Conservation (phyloP, 306 rosid genomes). For the Vigna mungo region DNA sequence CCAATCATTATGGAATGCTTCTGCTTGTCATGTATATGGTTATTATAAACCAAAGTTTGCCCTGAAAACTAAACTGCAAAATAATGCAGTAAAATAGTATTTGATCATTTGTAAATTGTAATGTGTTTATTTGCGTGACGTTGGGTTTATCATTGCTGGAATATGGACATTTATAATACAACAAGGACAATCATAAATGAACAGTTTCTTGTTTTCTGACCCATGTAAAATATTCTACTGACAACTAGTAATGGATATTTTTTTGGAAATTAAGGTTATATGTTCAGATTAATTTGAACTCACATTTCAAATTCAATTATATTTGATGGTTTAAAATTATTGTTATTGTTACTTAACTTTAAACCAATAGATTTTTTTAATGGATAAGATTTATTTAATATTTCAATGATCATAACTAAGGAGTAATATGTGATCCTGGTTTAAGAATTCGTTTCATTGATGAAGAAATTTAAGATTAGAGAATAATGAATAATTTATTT, state of each 20-base stretch:
- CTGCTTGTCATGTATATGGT: slow-evolving; percentile 13
- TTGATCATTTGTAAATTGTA: slow-evolving; percentile 12
- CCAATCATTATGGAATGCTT: not conserved
- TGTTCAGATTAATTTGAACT: not conserved
- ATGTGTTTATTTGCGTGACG: slow-evolving; percentile 30
- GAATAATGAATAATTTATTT: too few relatives aligned
- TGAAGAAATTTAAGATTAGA: too few relatives aligned
- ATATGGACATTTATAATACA: slow-evolving; percentile 5
- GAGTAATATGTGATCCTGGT: too few relatives aligned
- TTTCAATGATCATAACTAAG: too few relatives aligned
- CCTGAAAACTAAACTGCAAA: not conserved
- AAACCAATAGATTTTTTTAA: not conserved
- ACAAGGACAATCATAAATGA: slow-evolving; percentile 1
- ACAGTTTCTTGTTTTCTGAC: slow-evolving; percentile 6
- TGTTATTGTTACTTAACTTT: not conserved
- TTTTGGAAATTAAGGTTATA: not conserved
- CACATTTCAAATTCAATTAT: not conserved
- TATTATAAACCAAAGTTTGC: slow-evolving; percentile 10
- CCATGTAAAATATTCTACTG: not conserved
- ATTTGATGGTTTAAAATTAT: not conserved
- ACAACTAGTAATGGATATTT: not conserved
- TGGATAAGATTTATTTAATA: too few relatives aligned
- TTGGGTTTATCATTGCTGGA: slow-evolving; percentile 31
- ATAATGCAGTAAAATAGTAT: not conserved
- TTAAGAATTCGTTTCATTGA: too few relatives aligned